Base-by-base conservation (phyloP, 2,329 filamentous ascomycete species). In the Colletotrichum shisoi region DNA sequence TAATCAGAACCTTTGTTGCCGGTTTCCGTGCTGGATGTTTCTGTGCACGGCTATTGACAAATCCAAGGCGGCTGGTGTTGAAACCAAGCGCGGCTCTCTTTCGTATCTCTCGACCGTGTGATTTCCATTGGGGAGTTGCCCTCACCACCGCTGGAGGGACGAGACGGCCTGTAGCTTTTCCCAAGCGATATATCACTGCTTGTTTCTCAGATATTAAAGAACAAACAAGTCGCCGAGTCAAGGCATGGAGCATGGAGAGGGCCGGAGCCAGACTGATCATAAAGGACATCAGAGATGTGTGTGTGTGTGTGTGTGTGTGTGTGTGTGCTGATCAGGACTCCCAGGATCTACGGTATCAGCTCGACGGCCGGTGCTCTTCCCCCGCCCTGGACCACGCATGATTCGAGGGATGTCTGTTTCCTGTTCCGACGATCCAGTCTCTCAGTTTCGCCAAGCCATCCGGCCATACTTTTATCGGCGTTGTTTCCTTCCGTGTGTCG, bases 341-440 rank as follows among this genome's bases (percentile, higher is more conserved):
- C 31, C 37, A 39, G 39, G 42, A 54, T 53, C 40, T 24, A 31
- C 53, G 34, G 17, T 40, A 45, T 34, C 54, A 59, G 34, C n/a
- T 15, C 12, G 4, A 52, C 52, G 39, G 52, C 31, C 15, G 3
- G 34, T n/a, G 34, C 45, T 39, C 46, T 66, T 12, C 19, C 39
- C 27, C 27, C 12, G 15, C 8, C 13, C 4, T 15, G 8, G 13
- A 4, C 31, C 13, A n/a, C 21, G 11, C 57, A 46, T 13, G 60
- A 63, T 53, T 63, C 19, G 40, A 12, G 31, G 17, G 3, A 24
- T 63, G 53, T 54, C 63, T 63, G 53, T 54, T 63, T 63, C 31
- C 46, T 8, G 15, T 15, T 13, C 17, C 37, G 31, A 31, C 17
- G 24, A 45, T 46, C 37, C 56, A 57, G 61, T 54, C 65, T 60